Conservation (phyloP, 768 basidiomycete species). For the Leucocoprinus leucothites region DNA sequence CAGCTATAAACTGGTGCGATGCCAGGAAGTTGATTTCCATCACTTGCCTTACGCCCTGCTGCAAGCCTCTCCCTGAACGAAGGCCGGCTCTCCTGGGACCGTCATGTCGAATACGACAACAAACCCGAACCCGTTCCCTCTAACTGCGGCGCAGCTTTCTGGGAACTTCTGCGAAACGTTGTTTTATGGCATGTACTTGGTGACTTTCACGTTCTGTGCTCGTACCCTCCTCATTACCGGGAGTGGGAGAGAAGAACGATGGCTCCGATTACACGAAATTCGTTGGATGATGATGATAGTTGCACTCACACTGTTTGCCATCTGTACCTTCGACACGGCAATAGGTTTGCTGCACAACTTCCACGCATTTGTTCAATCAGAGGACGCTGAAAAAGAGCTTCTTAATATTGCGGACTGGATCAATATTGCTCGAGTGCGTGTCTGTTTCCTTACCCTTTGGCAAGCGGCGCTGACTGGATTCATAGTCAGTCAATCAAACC, state of each 20-base stretch:
- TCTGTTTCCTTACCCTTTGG: no score
- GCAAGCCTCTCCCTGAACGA: no score
- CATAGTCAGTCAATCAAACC: neutral
- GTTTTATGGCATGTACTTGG: slow-evolving; percentile 2
- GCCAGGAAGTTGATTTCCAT: no score
- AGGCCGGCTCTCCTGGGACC: neutral
- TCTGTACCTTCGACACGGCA: neutral
- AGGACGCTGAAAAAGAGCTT: neutral
- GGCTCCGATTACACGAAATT: slow-evolving; percentile 2
- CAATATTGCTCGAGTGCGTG: neutral
- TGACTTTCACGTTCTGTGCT: neutral
- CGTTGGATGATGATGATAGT: slow-evolving; percentile 2
- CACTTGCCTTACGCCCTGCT: no score
- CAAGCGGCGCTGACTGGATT: no score
- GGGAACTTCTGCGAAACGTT: slow-evolving; percentile 53
- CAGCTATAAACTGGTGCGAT: no score
- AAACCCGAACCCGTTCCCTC: slow-evolving; percentile 27
- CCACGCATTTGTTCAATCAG: neutral
- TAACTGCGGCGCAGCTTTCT: slow-evolving; percentile 87
- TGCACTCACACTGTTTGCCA: neutral
- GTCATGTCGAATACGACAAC: neutral
- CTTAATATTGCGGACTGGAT: slow-evolving; percentile 1
- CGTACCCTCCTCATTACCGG: slow-evolving; percentile 2
- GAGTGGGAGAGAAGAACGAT: neutral
- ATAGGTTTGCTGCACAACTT: slow-evolving; percentile 3